Percentiles rank a stretch among this genome's conserved stretches.
Evolutionary conservation across 495 filamentous ascomycete genomes (phyloP).

Genomic region (Cairneyella variabilis): DNA sequence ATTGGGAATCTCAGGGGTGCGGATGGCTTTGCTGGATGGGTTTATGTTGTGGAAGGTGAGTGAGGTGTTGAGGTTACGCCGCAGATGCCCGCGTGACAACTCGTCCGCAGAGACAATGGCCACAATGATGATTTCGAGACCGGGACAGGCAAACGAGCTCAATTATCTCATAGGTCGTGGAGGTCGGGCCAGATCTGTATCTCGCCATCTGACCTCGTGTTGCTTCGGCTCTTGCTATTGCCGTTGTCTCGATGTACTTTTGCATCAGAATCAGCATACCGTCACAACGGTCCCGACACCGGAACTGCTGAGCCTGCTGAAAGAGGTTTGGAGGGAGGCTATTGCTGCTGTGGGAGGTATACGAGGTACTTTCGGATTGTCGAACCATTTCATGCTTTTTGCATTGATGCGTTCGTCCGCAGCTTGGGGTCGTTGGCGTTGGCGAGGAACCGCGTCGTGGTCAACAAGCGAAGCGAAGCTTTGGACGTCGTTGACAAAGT

Average conservation of each 20-base stretch:
- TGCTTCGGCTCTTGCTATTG: not conserved
- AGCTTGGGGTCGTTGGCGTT: not conserved
- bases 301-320: not conserved
- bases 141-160: not conserved
- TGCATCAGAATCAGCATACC: not conserved
- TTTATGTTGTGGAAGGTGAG: no score
- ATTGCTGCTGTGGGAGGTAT: conserved; percentile 5
- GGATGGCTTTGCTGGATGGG: no score
- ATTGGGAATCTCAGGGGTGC: no score
- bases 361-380: not conserved
- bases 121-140: not conserved
- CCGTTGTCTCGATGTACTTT: not conserved
- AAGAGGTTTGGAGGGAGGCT: not conserved
- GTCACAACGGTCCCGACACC: conserved; percentile 1
- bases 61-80: conserved; percentile 4
- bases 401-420: conserved; percentile 2
- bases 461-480: not conserved
- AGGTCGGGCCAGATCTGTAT: conserved; percentile 6
- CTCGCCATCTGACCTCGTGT: conserved; percentile 7
- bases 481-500: not conserved
- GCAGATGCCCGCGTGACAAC: conserved; percentile 11
- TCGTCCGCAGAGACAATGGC: not conserved
- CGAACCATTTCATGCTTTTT: conserved; percentile 3
- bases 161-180: not conserved
- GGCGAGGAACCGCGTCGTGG: not conserved